Base-by-base conservation (phyloP, 371 early-diverging fungal species). In the Lichtheimia corymbifera region DNA sequence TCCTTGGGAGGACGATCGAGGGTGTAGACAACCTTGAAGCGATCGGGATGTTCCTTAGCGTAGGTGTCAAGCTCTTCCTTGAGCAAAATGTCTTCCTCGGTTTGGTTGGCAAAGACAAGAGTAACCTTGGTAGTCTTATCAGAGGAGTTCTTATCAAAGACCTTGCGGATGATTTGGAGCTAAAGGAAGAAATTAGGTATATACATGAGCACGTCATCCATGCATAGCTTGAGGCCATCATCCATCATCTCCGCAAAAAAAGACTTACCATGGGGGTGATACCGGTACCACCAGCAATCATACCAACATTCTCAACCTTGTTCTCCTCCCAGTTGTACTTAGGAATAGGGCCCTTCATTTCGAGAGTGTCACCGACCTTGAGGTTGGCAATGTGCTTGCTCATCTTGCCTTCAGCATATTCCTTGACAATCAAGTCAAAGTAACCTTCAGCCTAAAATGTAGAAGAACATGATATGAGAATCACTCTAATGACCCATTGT, bases 251-350 rank as follows among this genome's bases (percentile, higher is more conserved):
- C 35, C 35, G 35, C 35, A 35, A 35, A 2, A 30, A 28, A 28
- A 35, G 35, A 54, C 55, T 57, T 72, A 81, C 69, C 94, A 95
- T 95, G 53, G 97, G 97, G 3, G 97, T 94, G 66, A 97, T 91
- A 57, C 97, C 97, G 35, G 98, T 90, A 42, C 99, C 98, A 59
- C 97, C 86, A 14, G 86, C 87, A 65, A 89, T 67, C 90, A 99
- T 83, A 43, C 91, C 96, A 24, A 97, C 83, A 64, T 93, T 74
- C 60, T 87, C 79, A 58, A 87, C 84, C 63, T 87, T 84, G 70
- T 91, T 91, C 35, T 88, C 73, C 59, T 82, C 77, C 82, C 94
- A 91, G 59, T 84, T 73, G 71, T 83, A 91, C 83, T 97, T 97
- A 65, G 76, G 68, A 63, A 94, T 87, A 40, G 98, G 98, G 3